phyloP scores from a whole-genome alignment of 1,284 basidiomycete species.

The Pholiota adiposa region DNA sequence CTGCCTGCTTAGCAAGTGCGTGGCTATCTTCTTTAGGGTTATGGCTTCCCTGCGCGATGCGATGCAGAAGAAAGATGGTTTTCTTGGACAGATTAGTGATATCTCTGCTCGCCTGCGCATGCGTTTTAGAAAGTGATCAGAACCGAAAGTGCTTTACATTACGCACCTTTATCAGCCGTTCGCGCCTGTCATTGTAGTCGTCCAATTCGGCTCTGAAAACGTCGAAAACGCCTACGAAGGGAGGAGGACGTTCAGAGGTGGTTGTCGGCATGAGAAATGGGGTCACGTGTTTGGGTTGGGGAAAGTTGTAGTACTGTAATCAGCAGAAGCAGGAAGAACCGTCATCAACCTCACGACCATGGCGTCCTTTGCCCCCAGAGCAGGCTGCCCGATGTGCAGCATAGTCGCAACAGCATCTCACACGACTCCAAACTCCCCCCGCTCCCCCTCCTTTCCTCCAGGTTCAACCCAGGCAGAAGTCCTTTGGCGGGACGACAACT shows the following conservation, averaged over 20 bases:
- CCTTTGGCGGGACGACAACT: conserved; percentile 75
- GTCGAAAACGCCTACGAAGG: conserved; percentile 49
- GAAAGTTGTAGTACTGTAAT: neutral
- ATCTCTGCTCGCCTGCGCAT: conserved; percentile 74
- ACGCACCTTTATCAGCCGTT: conserved; percentile 88
- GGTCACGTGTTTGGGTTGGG: conserved; percentile 22
- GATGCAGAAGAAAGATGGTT: conserved; percentile 92
- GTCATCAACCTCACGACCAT: conserved; percentile 31
- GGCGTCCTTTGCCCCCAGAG: conserved; percentile 58
- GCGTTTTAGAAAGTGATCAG: neutral
- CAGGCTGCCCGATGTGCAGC: conserved; percentile 76
- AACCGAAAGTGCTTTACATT: conserved; percentile 4
- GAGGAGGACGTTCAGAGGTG: neutral
- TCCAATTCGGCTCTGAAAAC: conserved; percentile 74
- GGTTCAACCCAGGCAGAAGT: conserved; percentile 57
- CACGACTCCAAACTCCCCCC: conserved; percentile 46
- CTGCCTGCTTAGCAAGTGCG: conserved; percentile 45
- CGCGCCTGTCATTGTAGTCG: conserved; percentile 73
- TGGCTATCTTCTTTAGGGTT: conserved; percentile 33
- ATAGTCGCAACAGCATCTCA: conserved; percentile 63
- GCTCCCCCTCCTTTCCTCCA: conserved; percentile 46
- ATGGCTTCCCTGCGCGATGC: conserved; percentile 62
- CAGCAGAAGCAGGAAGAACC: conserved; percentile 2
- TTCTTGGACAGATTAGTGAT: conserved; percentile 95
- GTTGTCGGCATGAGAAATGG: conserved; percentile 8